Evolutionary conservation across 2,329 filamentous ascomycete species (phyloP), one percentile per base, ranked within the genome.

Genomic region (Biscogniauxia marginata): DNA sequence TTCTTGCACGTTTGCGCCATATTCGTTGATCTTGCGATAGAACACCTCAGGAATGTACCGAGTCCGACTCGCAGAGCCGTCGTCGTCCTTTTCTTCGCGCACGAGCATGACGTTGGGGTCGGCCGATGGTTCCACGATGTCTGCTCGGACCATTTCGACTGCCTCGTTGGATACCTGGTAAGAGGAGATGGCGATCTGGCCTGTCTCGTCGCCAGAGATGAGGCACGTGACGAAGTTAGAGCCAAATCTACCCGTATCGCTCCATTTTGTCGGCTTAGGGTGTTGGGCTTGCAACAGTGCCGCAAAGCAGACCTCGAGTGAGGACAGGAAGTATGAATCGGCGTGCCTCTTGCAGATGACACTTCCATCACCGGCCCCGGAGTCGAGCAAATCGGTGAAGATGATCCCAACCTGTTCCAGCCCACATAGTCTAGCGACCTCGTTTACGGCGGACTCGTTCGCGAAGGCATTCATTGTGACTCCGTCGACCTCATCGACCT

Each of bases 11-110:
- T 93, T 96, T 62, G 89, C 91, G 30, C 93, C 93, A 70, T 99
- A 96, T 72, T 99, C 93, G 73, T 99, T 99, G 74, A 96, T 91
- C 65, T 85, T 87, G 59, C 93, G 86, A 77, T 96, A 99, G 75
- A 98, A 99, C 4, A 99, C 93, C 69, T 99, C 95, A 0, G 95
- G 95, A 20, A 99, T 96, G 70, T 99, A 99, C 66, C 93, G 84
- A 21, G 88, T 87, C 54, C 85, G 86, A 71, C 83, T 88, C 50
- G 75, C 79, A 54, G 77, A 85, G 64, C 79, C 85, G 62, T 92
- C 88, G 51, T 93, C 89, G 65, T 97, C 92, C 57, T 93, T 90
- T 70, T 98, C 93, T 21, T 90, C 89, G 59, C 93, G 91, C 4
- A 99, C 95, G 47, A 99, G 84, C 93, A 99, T 97, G 52, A 93